Conservation (phyloP, 805 yeast species). For the Ogataea dorogensis region DNA sequence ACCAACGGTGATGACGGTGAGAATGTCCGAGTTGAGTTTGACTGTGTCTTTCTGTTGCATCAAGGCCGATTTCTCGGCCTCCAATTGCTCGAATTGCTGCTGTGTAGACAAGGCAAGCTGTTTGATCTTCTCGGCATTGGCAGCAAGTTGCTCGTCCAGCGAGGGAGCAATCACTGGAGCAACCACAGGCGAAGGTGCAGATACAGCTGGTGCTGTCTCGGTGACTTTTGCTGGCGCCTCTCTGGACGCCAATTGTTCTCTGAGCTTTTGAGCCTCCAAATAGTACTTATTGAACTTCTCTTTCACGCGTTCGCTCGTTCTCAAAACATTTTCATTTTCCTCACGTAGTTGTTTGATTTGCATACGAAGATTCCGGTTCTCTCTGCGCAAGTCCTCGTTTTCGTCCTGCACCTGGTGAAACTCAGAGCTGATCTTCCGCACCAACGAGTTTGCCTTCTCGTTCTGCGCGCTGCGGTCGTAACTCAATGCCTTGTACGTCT, state of each 20-base stretch:
- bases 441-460: slow-evolving; percentile 14
- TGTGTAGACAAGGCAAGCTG: slow-evolving; percentile 10
- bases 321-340: slow-evolving; percentile 8
- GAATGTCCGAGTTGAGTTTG: slow-evolving; percentile 5
- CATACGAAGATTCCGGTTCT: slow-evolving; percentile 4
- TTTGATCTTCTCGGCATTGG: slow-evolving; percentile 9
- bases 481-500: slow-evolving; percentile 19
- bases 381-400: slow-evolving; percentile 7
- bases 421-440: slow-evolving; percentile 15
- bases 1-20: slow-evolving; percentile 18
- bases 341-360: slow-evolving; percentile 6
- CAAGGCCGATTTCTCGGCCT: slow-evolving; percentile 11
- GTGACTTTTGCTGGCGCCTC: background rate
- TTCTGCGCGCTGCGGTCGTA: slow-evolving; percentile 16
- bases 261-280: slow-evolving; percentile 14
- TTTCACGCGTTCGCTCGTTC: slow-evolving; percentile 16
- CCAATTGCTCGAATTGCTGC: slow-evolving; percentile 9
- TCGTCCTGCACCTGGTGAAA: slow-evolving; percentile 11
- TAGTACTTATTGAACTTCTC: slow-evolving; percentile 20
- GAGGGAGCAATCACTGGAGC: background rate
- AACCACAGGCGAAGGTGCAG: background rate
- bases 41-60: slow-evolving; percentile 6
- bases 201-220: background rate
- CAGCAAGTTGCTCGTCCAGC: slow-evolving; percentile 13
- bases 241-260: slow-evolving; percentile 9